A percentile compares a stretch with the other conserved stretches of the same genome.
Conservation (phyloP, 148 eudicot genomes). For the Camellia japonica region DNA sequence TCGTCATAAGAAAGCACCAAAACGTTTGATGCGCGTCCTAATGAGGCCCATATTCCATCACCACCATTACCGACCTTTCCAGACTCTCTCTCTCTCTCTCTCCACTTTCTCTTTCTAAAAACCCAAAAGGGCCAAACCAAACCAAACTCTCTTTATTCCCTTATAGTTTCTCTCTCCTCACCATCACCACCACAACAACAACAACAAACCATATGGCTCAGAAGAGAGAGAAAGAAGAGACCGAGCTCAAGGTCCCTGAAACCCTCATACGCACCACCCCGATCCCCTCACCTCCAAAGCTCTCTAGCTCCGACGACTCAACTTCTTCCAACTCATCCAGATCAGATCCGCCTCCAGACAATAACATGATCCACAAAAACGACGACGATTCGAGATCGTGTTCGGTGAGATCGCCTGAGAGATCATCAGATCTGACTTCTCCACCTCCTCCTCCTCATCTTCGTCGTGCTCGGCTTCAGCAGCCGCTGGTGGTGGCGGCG, state of each 20-base stretch:
- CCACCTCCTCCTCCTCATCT: slow-evolving; percentile 8
- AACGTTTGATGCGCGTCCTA: slow-evolving; percentile 15
- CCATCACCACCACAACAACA: not conserved
- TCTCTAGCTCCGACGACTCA: slow-evolving; percentile 27
- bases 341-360: slow-evolving; percentile 22
- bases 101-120: not conserved
- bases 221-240: slow-evolving; percentile 67
- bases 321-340: slow-evolving; percentile 8
- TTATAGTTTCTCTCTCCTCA: not conserved
- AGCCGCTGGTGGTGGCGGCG: not conserved
- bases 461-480: not conserved
- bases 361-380: not conserved
- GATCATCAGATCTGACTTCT: slow-evolving; percentile 26
- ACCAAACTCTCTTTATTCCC: not conserved
- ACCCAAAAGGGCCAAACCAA: not conserved
- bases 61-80: slow-evolving; percentile 30
- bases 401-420: slow-evolving; percentile 15
- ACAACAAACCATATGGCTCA: slow-evolving; percentile 44
- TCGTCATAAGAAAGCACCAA: slow-evolving; percentile 6
- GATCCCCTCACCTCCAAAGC: slow-evolving; percentile 19
- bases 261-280: slow-evolving; percentile 30
- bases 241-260: slow-evolving; percentile 68
- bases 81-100: too few species aligned
- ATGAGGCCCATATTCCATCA: slow-evolving; percentile 23
- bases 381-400: not conserved